Conservation (phyloP, 2,329 filamentous ascomycete genomes). For the Cytospora chrysosperma region DNA sequence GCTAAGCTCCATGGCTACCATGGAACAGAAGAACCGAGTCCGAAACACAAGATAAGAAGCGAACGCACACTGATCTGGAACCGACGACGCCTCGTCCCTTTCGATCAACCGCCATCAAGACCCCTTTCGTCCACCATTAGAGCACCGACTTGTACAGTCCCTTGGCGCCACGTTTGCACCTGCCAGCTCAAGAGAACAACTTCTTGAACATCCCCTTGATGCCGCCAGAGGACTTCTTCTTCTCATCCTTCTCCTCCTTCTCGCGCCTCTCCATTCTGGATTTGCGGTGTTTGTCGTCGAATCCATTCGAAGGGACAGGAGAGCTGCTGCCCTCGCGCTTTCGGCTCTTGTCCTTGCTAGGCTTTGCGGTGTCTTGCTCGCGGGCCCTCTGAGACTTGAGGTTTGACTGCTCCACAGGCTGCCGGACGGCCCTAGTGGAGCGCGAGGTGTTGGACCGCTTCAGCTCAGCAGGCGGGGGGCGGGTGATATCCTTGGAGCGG, state of each 20-base stretch:
- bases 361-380: conserved; percentile 17
- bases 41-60: neutral
- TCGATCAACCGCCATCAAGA: neutral
- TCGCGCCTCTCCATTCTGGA: conserved; percentile 22
- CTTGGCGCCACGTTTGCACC: neutral
- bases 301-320: neutral
- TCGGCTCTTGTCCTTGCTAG: conserved; percentile 12
- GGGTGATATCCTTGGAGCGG: conserved; percentile 28
- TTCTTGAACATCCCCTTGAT: conserved; percentile 25
- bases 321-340: conserved; percentile 7
- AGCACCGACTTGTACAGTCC: neutral
- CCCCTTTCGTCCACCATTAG: neutral
- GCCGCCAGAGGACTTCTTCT: conserved; percentile 23
- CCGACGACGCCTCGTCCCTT: neutral
- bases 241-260: conserved; percentile 21
- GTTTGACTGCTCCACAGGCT: conserved; percentile 32
- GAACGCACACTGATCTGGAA: conserved; percentile 1
- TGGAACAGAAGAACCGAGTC: neutral
- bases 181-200: conserved; percentile 17
- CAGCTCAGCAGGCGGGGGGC: conserved; percentile 29
- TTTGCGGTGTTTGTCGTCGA: conserved; percentile 23
- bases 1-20: neutral
- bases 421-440: conserved; percentile 30
- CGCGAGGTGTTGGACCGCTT: conserved; percentile 36
- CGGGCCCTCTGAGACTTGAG: conserved; percentile 29